A percentile compares a stretch with the other conserved stretches of the same genome.
These are phyloP conservation scores for Choiromyces venosus DNA, from an alignment of 495 filamentous ascomycete genomes.

Conservation along the genomic window DNA sequence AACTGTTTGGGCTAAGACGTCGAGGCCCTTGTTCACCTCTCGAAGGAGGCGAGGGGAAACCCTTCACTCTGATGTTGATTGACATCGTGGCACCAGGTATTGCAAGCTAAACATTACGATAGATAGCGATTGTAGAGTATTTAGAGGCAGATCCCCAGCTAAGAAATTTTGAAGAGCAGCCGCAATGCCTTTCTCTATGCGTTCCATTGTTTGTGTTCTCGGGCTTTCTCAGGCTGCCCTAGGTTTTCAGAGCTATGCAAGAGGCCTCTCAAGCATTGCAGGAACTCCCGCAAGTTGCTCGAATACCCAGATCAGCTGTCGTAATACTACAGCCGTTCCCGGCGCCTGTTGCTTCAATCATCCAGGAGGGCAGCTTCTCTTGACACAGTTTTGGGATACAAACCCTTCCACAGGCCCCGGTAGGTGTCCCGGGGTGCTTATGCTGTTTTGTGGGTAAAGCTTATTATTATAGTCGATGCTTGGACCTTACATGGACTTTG, in stretches of 20 bases:
- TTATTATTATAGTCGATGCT: constrained; percentile 51
- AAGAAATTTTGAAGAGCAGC: not conserved
- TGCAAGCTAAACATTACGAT: not conserved
- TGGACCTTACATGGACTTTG: constrained; percentile 92
- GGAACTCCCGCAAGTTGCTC: constrained; percentile 21
- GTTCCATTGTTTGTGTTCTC: not conserved
- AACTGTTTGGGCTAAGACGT: not conserved
- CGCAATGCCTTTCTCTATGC: not conserved
- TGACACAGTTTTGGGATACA: constrained; percentile 85
- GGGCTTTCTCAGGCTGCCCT: not conserved
- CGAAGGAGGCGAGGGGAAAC: not conserved
- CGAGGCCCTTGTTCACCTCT: not conserved
- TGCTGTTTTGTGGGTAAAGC: not conserved
- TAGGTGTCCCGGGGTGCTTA: not conserved
- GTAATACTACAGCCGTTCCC: constrained; percentile 11
- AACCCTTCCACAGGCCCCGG: constrained; percentile 56
- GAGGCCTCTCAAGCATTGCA: not conserved
- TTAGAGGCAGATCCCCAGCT: not conserved
- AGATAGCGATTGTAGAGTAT: not conserved
- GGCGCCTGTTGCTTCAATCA: constrained; percentile 78
- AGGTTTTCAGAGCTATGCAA: not conserved
- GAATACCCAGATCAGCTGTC: constrained; percentile 18
- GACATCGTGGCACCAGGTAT: not conserved
- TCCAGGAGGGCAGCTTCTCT: constrained; percentile 69
- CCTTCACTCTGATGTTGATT: not conserved